Base-by-base conservation (phyloP, 768 basidiomycete species). In the Cystobasidiopsis lactophilus region DNA sequence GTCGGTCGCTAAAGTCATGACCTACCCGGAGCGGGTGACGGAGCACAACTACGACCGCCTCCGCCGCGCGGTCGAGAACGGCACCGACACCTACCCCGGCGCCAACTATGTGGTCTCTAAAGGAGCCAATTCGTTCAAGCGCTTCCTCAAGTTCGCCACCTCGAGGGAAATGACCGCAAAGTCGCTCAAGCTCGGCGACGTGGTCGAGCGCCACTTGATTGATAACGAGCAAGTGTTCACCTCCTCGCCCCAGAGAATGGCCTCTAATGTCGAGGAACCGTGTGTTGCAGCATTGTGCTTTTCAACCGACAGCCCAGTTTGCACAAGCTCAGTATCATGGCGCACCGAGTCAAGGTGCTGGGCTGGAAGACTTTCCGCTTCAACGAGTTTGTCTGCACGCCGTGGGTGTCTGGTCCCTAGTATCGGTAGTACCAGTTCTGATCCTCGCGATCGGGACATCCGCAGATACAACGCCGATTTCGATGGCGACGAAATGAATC, bases 251-350 rank as follows among this genome's bases (percentile, higher is more conserved):
- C 14, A 33, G 19, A 3, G 13, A 4, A 11, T n/a, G n/a, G n/a
- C n/a, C n/a, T n/a, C n/a, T n/a, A 1, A 14, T 53, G 43, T 26
- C 23, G 16, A 47, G 24, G 9, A 41, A 13, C 4, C 7, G 3
- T 5, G 2, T 16, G 19, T 10, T 31, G 19, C 52, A 73, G 72
- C 65, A 79, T 98, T 56, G 85, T 93, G 2, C 70, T 98, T 37
- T 98, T 98, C 71, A 98, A 98, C 68, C 86, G 93, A 53, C 93
- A 98, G 63, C 93, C 93, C 4, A 88, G 85, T 77, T 71, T 98
- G 65, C 93, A 98, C 68, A 95, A 88, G 81, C 73, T 98, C 18
- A 96, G 93, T 4, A 96, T 98, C 65, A 96, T 98, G 86, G 93
- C 88, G 64, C 93, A 98, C 69, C 73, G 88, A 55, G 89, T 83